Evolutionary conservation across 345 rosid species (phyloP), one percentile per base, ranked within the genome.

Genomic region (Eucalyptus coolabah): DNA sequence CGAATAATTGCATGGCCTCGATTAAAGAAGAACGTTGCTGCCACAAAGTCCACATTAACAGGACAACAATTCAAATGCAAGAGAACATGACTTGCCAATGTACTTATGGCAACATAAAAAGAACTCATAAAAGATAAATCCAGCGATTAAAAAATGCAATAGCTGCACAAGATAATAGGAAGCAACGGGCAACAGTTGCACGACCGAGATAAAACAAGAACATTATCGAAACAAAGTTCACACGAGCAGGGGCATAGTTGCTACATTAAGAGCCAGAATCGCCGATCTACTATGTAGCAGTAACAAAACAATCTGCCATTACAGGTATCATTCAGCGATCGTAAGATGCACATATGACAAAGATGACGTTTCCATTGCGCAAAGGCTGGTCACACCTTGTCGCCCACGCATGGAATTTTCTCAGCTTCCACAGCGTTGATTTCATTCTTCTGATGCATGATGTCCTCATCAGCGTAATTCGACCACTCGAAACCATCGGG

Each of bases 391-490:
- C 94, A 21, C 90, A 90, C 99, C 98, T 97, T 98, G 88, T 98
- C 98, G 72, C 97, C 98, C 40, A 98, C 96, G 87, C 94, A 97
- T 14, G 98, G 96, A 87, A 94, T 87, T 90, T 97, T 96, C 51
- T 95, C 92, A 69, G 96, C 91, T 90, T 96, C 97, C 54, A 91
- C 94, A 8, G 94, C 92, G 86, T 89, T 92, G 88, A 96, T 94
- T 82, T 94, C 90, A 60, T 93, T 92, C 30, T 95, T 93, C 89
- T 96, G 95, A 88, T 94, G 93, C 91, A 90, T 88, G 86, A 86
- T 80, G 40, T 90, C 91, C 88, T 95, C 97, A n/a, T 94, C 95
- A 81, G 94, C 92, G 34, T 91, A 93, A 88, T 44, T 90, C 13
- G 91, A 91, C 96, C 97, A 95, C 69, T 92, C 91, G 26, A 89